Conservation (phyloP, 1,284 basidiomycete genomes). For the Pascua sp. region DNA sequence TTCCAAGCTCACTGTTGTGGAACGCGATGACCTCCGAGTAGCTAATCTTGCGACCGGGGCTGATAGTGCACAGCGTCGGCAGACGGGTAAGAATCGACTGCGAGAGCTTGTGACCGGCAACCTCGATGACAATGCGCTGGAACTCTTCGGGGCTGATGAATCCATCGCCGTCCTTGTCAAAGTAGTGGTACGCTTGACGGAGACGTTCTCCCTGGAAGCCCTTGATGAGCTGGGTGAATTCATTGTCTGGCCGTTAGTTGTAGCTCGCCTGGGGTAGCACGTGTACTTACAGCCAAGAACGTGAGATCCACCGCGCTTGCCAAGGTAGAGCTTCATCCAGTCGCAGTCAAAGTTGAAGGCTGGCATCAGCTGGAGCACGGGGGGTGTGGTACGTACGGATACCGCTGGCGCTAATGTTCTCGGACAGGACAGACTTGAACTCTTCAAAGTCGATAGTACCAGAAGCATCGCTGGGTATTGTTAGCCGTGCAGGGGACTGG, state of each 20-base stretch:
- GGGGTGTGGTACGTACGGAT: slow-evolving; percentile 56
- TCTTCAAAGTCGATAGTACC: slow-evolving; percentile 87
- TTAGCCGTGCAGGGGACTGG: background rate
- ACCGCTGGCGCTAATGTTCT: slow-evolving; percentile 61
- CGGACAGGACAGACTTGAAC: slow-evolving; percentile 83
- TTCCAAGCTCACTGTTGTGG: slow-evolving; percentile 61
- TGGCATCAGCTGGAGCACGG: slow-evolving; percentile 15
- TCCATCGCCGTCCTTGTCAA: slow-evolving; percentile 83
- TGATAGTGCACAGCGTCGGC: slow-evolving; percentile 81
- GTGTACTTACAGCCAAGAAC: slow-evolving; percentile 77
- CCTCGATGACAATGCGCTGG: slow-evolving; percentile 87
- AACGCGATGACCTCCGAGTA: slow-evolving; percentile 94
- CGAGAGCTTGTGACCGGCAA: slow-evolving; percentile 90
- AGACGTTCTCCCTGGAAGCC: slow-evolving; percentile 91
- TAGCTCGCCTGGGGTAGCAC: slow-evolving; percentile 3
- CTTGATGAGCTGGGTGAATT: slow-evolving; percentile 92
- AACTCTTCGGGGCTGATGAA: slow-evolving; percentile 89
- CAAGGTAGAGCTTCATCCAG: slow-evolving; percentile 91
- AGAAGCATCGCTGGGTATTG: slow-evolving; percentile 64
- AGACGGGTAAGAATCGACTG: slow-evolving; percentile 83
- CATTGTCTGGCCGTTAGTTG: slow-evolving; percentile 61
- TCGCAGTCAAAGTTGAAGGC: slow-evolving; percentile 91
- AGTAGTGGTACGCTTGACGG: slow-evolving; percentile 84
- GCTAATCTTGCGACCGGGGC: slow-evolving; percentile 80
- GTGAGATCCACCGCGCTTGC: slow-evolving; percentile 80